These are phyloP conservation scores for Cordyceps tenuipes DNA, from an alignment of 2,329 filamentous ascomycete species.

Conservation along the genomic window DNA sequence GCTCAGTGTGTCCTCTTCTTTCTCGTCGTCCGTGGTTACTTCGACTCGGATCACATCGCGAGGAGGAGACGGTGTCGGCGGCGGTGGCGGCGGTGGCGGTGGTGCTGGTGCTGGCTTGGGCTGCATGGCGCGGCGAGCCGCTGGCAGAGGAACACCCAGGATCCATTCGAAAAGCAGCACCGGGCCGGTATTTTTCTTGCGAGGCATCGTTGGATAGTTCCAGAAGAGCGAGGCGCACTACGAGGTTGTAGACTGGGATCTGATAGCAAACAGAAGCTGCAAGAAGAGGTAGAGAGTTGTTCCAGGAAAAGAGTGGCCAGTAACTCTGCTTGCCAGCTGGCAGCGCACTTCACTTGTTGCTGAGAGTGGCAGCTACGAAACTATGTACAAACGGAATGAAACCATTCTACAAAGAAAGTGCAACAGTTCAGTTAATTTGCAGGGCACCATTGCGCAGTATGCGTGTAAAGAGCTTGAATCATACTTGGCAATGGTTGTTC, in stretches of 20 bases:
- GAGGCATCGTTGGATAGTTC: background rate
- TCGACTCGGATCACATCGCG: constrained; percentile 31
- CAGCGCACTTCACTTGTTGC: background rate
- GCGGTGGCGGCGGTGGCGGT: background rate
- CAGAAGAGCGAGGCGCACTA: background rate
- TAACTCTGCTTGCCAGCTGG: constrained; percentile 6
- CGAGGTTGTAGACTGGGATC: background rate
- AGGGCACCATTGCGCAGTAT: background rate
- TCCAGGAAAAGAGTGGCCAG: background rate
- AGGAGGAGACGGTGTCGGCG: constrained; percentile 5
- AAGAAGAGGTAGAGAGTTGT: background rate
- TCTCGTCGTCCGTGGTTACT: constrained; percentile 43
- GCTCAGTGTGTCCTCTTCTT: constrained; percentile 38
- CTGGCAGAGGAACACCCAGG: constrained; percentile 28
- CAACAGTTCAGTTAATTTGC: background rate
- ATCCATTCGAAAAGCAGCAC: constrained; percentile 32
- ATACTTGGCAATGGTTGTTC: background rate
- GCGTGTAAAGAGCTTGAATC: background rate
- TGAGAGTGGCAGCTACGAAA: background rate
- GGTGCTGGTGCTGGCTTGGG: constrained; percentile 15
- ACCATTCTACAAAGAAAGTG: background rate
- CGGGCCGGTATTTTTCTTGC: constrained; percentile 4
- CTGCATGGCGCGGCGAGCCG: constrained; percentile 19
- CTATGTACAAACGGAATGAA: background rate
- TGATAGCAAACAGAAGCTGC: background rate